These are phyloP conservation scores for Pseudogymnoascus sp. DNA, from an alignment of 2,329 filamentous ascomycete genomes.

Conservation along the genomic window DNA sequence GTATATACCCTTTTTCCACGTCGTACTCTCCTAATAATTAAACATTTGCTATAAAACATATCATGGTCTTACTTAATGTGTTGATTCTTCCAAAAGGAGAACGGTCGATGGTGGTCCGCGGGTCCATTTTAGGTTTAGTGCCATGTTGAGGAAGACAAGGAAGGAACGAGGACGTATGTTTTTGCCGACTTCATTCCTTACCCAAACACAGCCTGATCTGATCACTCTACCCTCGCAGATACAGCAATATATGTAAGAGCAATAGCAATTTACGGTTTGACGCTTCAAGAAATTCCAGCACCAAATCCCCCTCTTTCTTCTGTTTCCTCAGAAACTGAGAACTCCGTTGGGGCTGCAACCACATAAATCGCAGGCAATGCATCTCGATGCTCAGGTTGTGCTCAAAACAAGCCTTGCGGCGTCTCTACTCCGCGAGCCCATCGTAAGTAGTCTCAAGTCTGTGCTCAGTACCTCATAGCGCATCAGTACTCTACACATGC, in stretches of 20 bases:
- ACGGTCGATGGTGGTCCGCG: not conserved
- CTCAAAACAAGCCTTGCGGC: not conserved
- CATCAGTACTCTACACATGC: not conserved
- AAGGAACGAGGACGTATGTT: not conserved
- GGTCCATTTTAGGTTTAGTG: not conserved
- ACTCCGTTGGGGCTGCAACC: not conserved
- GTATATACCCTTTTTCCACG: conserved; percentile 2
- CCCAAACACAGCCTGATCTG: not conserved
- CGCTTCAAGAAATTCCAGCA: not conserved
- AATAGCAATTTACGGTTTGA: not conserved
- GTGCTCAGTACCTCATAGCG: not conserved
- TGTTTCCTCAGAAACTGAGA: not conserved
- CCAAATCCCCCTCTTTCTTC: not conserved
- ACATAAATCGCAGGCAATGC: not conserved
- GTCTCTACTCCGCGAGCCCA: not conserved
- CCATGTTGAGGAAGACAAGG: not conserved
- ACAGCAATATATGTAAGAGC: not conserved
- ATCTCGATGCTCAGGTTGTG: not conserved
- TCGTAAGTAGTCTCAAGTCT: not conserved
- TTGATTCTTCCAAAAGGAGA: not conserved
- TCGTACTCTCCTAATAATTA: conserved; percentile 1
- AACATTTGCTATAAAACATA: not conserved
- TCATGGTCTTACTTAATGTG: not conserved
- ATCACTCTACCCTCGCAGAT: not conserved
- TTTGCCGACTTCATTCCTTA: not conserved